Evolutionary conservation across 192 early-diverging fungal genomes (phyloP), one percentile per base, ranked within the genome.

Genomic region (Obelidium mucronatum): DNA sequence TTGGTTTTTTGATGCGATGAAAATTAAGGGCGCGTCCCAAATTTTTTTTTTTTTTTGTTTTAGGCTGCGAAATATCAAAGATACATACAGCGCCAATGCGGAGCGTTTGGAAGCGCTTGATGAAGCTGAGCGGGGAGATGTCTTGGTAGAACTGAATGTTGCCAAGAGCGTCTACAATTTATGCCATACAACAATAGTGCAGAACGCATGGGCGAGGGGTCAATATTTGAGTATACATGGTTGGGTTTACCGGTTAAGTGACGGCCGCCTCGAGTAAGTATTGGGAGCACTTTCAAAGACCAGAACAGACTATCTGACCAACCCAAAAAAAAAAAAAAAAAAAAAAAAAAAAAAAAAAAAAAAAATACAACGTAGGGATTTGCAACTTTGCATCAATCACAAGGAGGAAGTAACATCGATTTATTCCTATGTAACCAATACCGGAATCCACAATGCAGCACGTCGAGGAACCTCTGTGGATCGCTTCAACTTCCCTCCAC

Each of bases 181-280:
- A 4, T 84, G 87, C 44, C 84, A 90, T 64, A 94, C 93, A n/a
- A 91, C 90, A 22, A 91, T 94, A 33, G 90, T 97, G 53, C 95
- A 96, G 69, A 92, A 92, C 59, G 96, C 96, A 1, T 98, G 95
- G 95, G 81, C 78, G 36, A 78, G 86, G 19, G 93, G 92, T 42
- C 92, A 90, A 74, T 68, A 85, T 68, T 74, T 98, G n/a, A 86
- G 86, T 31, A 78, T 87, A 19, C 80, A 87, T 67, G 87, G 85
- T 15, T 87, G 80, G 82, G 81, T 67, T n/a, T 88, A 83, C 63
- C 72, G 75, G 4, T 40, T 88, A 68, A 60, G n/a, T 3, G 78
- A 83, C 68, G 86, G 86, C 17, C 40, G 54, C 8, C 37, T 64
- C 30, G 62, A 64, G 62, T 64, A 24, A n/a, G n/a, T n/a, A n/a